These are phyloP conservation scores for Rhizopus sp. DNA, from an alignment of 371 early-diverging fungal genomes.

Conservation along the genomic window DNA sequence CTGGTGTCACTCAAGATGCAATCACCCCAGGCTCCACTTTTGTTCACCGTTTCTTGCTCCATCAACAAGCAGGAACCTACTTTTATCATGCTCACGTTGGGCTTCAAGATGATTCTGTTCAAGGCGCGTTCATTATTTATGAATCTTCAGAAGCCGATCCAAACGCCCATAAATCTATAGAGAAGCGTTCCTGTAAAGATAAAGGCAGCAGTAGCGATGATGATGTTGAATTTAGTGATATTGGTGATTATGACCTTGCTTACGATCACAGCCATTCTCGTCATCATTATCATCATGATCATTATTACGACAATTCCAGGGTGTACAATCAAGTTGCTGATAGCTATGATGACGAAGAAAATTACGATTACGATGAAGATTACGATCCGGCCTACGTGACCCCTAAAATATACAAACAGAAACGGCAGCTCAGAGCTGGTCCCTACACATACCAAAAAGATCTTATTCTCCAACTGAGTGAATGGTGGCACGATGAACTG, in stretches of 20 bases:
- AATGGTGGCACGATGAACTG: constrained; percentile 46
- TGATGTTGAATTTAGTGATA: too few species aligned
- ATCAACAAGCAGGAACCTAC: constrained; percentile 45
- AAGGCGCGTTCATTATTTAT: constrained; percentile 50
- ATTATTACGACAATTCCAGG: too few species aligned
- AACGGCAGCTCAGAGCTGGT: constrained; percentile 24
- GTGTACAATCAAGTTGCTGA: too few species aligned
- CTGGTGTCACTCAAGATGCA: constrained; percentile 41
- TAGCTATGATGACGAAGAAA: too few species aligned
- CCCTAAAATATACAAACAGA: not conserved
- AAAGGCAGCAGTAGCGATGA: too few species aligned
- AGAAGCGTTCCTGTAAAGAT: not conserved
- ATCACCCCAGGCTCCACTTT: constrained; percentile 34
- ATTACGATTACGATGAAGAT: not conserved
- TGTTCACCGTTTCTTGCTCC: constrained; percentile 32
- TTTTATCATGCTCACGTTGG: constrained; percentile 52
- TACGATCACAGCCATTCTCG: too few species aligned
- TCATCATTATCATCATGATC: too few species aligned
- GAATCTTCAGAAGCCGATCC: constrained; percentile 37
- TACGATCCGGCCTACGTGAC: not conserved
- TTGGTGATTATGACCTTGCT: too few species aligned
- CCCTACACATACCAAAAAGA: constrained; percentile 50
- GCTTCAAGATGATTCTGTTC: constrained; percentile 36
- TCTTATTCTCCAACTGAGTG: constrained; percentile 36
- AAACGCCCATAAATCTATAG: not conserved